phyloP scores from a whole-genome alignment of 768 basidiomycete species.

The Trametes villosa region DNA sequence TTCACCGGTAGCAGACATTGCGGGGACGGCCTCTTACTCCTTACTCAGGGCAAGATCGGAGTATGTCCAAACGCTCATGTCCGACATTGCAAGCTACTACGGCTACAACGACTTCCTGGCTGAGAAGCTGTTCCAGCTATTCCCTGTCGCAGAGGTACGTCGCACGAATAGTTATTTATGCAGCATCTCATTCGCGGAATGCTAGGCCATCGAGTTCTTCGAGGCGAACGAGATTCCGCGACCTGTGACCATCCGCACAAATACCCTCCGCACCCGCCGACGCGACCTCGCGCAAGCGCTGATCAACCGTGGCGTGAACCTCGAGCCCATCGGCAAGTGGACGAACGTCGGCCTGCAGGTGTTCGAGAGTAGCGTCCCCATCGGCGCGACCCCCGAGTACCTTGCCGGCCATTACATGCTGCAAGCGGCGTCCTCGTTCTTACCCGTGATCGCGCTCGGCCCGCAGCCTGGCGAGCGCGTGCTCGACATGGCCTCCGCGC shows the following conservation, averaged over 20 bases:
- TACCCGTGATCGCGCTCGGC: constrained; percentile 95
- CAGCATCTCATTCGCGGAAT: not conserved
- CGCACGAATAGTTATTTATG: not conserved
- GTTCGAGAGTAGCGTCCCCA: constrained; percentile 94
- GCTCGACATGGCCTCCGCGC: constrained; percentile 98
- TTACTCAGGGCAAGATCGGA: constrained; percentile 79
- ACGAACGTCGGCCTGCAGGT: constrained; percentile 98
- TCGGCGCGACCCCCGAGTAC: constrained; percentile 98
- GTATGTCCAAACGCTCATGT: constrained; percentile 83
- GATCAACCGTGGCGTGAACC: constrained; percentile 94
- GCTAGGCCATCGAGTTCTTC: constrained; percentile 95
- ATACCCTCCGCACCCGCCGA: constrained; percentile 91
- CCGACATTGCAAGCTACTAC: constrained; percentile 94
- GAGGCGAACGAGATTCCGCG: constrained; percentile 95
- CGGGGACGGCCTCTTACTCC: constrained; percentile 1
- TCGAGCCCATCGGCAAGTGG: constrained; percentile 99
- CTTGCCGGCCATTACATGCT: constrained; percentile 99
- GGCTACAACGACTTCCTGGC: constrained; percentile 96
- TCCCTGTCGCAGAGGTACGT: constrained; percentile 89
- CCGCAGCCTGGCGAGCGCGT: constrained; percentile 94
- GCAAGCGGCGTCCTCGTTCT: constrained; percentile 97
- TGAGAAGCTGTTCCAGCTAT: constrained; percentile 93
- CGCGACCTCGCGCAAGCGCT: constrained; percentile 93
- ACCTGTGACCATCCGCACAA: constrained; percentile 97
- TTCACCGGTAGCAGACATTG: not conserved